These are phyloP conservation scores for Fusarium kyushuense DNA, from an alignment of 2,329 filamentous ascomycete species.

Conservation along the genomic window DNA sequence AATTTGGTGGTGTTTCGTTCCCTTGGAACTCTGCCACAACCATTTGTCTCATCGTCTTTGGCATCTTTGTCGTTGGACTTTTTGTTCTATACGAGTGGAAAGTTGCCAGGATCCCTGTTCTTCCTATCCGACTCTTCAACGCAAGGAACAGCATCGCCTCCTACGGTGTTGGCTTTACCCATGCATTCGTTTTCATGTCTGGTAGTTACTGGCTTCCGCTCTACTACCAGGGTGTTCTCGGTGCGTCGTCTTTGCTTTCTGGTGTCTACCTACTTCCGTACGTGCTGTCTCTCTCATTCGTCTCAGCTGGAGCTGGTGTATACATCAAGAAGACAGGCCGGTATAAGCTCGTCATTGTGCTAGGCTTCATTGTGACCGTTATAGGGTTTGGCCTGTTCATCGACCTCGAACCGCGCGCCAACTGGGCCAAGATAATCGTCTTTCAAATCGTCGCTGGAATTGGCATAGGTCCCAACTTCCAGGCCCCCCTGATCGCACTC, in stretches of 20 bases:
- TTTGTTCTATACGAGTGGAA: conserved; percentile 81
- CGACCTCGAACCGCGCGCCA: conserved; percentile 67
- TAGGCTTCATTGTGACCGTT: conserved; percentile 68
- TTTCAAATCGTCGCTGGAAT: conserved; percentile 74
- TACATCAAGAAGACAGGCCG: conserved; percentile 73
- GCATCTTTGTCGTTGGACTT: conserved; percentile 69
- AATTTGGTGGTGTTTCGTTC: conserved; percentile 81
- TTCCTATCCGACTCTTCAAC: conserved; percentile 78
- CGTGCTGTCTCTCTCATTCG: conserved; percentile 74
- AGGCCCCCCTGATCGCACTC: conserved; percentile 75
- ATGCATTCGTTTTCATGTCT: conserved; percentile 82
- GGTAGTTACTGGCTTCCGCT: conserved; percentile 84
- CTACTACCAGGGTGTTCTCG: conserved; percentile 83
- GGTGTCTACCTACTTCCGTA: conserved; percentile 81
- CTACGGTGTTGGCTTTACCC: conserved; percentile 75
- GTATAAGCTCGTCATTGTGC: conserved; percentile 71
- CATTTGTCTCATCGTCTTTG: conserved; percentile 82
- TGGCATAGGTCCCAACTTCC: conserved; percentile 76
- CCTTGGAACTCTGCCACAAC: conserved; percentile 82
- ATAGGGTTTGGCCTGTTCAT: conserved; percentile 75
- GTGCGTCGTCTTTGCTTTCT: conserved; percentile 75
- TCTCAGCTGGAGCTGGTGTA: conserved; percentile 68
- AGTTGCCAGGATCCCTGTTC: conserved; percentile 80
- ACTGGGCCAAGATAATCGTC: conserved; percentile 68
- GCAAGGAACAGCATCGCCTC: conserved; percentile 73